Percentiles rank a stretch among this genome's conserved stretches.
phyloP scores from a whole-genome alignment of 176 grass and related monocot species.

The Bromus sterilis region DNA sequence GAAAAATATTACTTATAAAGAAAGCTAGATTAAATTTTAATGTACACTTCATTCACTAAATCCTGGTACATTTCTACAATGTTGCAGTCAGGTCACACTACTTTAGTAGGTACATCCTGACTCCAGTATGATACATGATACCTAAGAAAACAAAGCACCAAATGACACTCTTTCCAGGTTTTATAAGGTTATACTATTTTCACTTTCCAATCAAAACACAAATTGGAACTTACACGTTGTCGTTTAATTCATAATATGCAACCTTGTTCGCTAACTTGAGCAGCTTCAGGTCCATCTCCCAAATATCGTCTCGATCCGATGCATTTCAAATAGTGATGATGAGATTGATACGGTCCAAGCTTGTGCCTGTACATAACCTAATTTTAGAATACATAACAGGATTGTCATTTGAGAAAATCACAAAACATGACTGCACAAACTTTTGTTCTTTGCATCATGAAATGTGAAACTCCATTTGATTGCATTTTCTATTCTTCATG shows the following conservation, averaged over 20 bases:
- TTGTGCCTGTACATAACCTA: constrained; percentile 23
- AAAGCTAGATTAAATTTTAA: too few relatives aligned
- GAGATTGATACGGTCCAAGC: constrained; percentile 33
- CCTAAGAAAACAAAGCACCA: too few relatives aligned
- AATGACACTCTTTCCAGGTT: not conserved
- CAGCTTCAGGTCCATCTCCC: constrained; percentile 78
- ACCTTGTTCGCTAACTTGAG: constrained; percentile 72
- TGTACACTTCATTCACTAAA: too few relatives aligned
- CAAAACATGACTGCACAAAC: not conserved
- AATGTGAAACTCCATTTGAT: too few relatives aligned
- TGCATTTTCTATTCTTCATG: not conserved
- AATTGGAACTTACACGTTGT: constrained; percentile 64
- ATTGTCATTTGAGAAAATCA: constrained; percentile 1
- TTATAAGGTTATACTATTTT: not conserved
- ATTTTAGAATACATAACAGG: not conserved
- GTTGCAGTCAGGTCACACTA: too few relatives aligned
- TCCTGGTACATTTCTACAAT: too few relatives aligned
- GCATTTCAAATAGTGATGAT: constrained; percentile 18
- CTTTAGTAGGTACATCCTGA: too few relatives aligned
- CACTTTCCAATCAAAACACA: not conserved
- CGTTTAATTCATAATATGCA: constrained; percentile 58
- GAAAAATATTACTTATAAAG: too few relatives aligned
- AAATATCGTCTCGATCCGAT: constrained; percentile 46
- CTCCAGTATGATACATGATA: too few relatives aligned
- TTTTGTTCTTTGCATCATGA: too few relatives aligned